Conservation (phyloP, 1,284 basidiomycete species). For the Melampsora americana region DNA sequence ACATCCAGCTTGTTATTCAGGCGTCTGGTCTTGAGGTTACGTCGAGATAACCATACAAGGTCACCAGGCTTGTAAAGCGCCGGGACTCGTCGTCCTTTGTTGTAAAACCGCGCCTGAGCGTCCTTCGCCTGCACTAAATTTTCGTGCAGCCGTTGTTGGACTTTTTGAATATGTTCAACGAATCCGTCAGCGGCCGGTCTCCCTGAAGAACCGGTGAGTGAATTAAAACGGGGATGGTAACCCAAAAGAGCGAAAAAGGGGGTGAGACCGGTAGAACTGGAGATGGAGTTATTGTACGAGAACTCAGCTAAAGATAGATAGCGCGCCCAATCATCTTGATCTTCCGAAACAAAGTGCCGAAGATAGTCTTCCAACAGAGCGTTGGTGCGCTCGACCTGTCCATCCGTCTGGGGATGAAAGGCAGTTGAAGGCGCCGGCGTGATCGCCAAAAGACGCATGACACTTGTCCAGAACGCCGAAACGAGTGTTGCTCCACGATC, state of each 20-base stretch:
- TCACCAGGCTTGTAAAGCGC: conserved; percentile 7
- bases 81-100: not conserved
- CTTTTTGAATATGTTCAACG: no score
- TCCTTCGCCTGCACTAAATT: not conserved
- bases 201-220: not conserved
- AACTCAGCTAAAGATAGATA: conserved; percentile 52
- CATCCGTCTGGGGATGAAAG: no score
- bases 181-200: conserved; percentile 1
- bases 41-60: not conserved
- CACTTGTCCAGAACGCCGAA: not conserved
- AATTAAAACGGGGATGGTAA: conserved; percentile 52
- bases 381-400: not conserved
- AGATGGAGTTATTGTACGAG: conserved; percentile 51
- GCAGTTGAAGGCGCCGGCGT: not conserved
- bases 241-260: conserved; percentile 58
- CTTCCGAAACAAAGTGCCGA: conserved; percentile 45
- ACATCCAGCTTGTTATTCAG: conserved; percentile 13
- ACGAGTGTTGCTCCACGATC: not conserved
- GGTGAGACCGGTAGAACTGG: conserved; percentile 50
- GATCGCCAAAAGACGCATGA: not conserved
- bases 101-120: conserved; percentile 9
- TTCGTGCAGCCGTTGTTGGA: no score
- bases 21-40: not conserved
- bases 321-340: conserved; percentile 43
- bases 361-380: conserved; percentile 46